Evolutionary conservation across 2,329 filamentous ascomycete genomes (phyloP).

Genomic region (Parafenestella ontariensis): DNA sequence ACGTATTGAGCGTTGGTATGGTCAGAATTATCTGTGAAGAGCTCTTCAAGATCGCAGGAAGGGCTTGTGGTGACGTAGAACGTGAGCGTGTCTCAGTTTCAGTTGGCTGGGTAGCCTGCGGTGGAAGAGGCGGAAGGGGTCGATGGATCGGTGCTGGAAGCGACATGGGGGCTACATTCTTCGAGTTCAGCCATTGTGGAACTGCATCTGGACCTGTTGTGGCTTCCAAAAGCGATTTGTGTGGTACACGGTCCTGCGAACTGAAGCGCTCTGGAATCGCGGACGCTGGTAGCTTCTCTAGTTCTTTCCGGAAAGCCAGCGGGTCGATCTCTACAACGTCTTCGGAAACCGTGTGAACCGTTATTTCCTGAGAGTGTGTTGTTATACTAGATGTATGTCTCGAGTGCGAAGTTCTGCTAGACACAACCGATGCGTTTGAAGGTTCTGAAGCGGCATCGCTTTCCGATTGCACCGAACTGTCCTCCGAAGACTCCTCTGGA

Average conservation of each 20-base stretch:
- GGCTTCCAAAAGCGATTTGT: neutral
- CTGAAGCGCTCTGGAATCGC: constrained; percentile 12
- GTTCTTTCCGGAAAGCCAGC: constrained; percentile 23
- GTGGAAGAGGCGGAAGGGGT: constrained; percentile 34
- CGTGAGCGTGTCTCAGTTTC: constrained; percentile 18
- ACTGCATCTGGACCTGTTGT: neutral
- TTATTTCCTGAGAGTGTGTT: constrained; percentile 36
- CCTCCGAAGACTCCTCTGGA: constrained; percentile 28
- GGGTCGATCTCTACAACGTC: constrained; percentile 28
- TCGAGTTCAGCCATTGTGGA: constrained; percentile 18
- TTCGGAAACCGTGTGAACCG: constrained; percentile 24
- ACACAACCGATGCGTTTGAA: constrained; percentile 23
- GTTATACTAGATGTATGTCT: constrained; percentile 31
- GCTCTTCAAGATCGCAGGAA: neutral
- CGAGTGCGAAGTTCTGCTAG: constrained; percentile 28
- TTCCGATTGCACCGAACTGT: constrained; percentile 25
- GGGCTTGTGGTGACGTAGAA: constrained; percentile 21
- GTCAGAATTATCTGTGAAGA: constrained; percentile 7
- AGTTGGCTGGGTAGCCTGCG: constrained; percentile 2
- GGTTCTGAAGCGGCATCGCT: constrained; percentile 20
- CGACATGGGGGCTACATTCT: constrained; percentile 13
- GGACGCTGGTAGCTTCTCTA: constrained; percentile 4
- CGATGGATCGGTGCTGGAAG: constrained; percentile 29
- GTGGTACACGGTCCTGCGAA: constrained; percentile 1
- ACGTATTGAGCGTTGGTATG: neutral